A percentile compares a stretch with the other conserved stretches of the same genome.
Evolutionary conservation across 2,329 filamentous ascomycete species (phyloP).

Genomic region (Trichoderma semiorbis): DNA sequence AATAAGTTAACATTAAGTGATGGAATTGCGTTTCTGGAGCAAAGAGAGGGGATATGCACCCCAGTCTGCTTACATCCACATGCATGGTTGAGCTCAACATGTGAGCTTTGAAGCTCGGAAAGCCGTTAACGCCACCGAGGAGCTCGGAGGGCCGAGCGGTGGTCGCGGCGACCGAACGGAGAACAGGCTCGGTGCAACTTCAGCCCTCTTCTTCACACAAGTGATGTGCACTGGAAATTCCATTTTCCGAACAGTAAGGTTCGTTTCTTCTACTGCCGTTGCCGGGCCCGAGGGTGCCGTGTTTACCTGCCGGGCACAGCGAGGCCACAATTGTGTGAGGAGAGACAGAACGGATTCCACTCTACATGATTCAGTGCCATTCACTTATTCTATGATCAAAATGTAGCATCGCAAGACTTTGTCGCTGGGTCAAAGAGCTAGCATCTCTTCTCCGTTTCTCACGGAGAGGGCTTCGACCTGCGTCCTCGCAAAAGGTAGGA

Average conservation of each 20-base stretch:
- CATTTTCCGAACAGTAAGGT: not conserved
- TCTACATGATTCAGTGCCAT: not conserved
- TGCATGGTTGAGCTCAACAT: not conserved
- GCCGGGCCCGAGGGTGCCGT: not conserved
- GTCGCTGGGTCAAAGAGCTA: not conserved
- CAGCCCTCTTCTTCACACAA: not conserved
- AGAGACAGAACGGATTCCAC: not conserved
- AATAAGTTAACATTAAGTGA: not conserved
- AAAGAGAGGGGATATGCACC: not conserved
- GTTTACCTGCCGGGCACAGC: not conserved
- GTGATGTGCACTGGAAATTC: not conserved
- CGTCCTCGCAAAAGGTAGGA: not conserved
- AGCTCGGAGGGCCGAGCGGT: conserved; percentile 1
- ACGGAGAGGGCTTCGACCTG: not conserved
- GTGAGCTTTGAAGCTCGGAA: conserved; percentile 5
- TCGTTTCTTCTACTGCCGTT: not conserved
- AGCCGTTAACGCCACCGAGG: conserved; percentile 7
- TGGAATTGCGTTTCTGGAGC: not conserved
- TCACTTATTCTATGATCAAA: not conserved
- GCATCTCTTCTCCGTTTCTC: not conserved
- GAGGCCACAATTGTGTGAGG: not conserved
- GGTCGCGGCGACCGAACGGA: conserved; percentile 16
- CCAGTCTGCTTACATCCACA: not conserved
- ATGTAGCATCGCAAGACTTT: not conserved
- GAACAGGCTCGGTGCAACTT: not conserved